Percentiles rank a stretch among this genome's conserved stretches.
These are phyloP conservation scores for Globisporangium perplexum DNA, from an alignment of 352 stramenopile genomes.

Conservation along the genomic window DNA sequence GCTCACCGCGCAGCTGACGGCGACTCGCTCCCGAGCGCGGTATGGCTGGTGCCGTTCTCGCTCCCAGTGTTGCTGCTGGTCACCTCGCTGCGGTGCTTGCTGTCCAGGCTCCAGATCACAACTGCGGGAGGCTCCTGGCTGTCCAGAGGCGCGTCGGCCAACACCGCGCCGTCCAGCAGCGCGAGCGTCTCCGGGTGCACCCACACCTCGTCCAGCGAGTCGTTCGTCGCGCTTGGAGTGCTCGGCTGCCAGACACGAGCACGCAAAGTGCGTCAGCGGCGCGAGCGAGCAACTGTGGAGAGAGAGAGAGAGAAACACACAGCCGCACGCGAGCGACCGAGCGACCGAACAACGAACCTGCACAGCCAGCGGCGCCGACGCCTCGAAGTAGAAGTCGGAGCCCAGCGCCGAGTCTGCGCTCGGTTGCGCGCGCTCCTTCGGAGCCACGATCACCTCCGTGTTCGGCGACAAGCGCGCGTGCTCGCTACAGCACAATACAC, in stretches of 20 bases:
- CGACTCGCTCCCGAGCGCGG: neutral
- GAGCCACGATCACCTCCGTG: slow-evolving; percentile 71
- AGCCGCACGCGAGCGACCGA: neutral
- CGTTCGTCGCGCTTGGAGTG: slow-evolving; percentile 12
- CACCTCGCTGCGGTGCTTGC: neutral
- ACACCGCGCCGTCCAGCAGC: slow-evolving; percentile 48
- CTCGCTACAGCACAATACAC: slow-evolving; percentile 27
- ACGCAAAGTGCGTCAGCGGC: neutral
- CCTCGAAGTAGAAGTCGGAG: slow-evolving; percentile 50
- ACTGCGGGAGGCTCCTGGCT: slow-evolving; percentile 33
- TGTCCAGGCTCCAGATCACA: slow-evolving; percentile 26
- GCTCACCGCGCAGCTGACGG: slow-evolving; percentile 1
- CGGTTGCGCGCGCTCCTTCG: slow-evolving; percentile 52
- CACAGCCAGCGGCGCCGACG: slow-evolving; percentile 40
- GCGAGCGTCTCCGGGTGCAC: slow-evolving; percentile 57
- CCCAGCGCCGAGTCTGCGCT: slow-evolving; percentile 25
- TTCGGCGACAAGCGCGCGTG: slow-evolving; percentile 61
- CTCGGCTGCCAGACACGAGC: neutral
- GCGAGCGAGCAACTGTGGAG: neutral
- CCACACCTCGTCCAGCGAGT: slow-evolving; percentile 53
- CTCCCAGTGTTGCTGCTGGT: neutral
- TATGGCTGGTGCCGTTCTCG: neutral
- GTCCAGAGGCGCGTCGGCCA: slow-evolving; percentile 20
- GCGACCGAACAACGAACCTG: slow-evolving; percentile 45
- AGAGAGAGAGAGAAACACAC: neutral